Conservation (phyloP, 2,329 filamentous ascomycete species). For the Sordariomycetes sp. region DNA sequence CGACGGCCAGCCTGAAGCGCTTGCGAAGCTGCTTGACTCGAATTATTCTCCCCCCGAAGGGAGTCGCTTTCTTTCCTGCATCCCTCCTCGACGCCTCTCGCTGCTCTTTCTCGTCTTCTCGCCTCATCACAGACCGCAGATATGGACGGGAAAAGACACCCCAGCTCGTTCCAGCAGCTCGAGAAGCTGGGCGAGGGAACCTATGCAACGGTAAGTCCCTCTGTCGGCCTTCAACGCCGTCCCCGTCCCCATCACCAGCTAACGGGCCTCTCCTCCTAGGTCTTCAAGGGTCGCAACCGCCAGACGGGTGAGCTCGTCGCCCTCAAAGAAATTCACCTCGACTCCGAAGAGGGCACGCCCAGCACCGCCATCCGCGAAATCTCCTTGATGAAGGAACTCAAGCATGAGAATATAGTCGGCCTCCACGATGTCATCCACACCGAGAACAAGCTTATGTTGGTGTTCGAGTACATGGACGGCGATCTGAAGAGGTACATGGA, state of each 20-base stretch:
- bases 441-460: conserved; percentile 98
- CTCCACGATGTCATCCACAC: conserved; percentile 99
- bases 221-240: no score
- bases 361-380: conserved; percentile 98
- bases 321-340: conserved; percentile 96
- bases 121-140: no score
- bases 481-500: conserved; percentile 99
- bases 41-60: no score
- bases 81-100: not conserved
- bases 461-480: conserved; percentile 98
- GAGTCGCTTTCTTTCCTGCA: not conserved
- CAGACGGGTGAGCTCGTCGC: conserved; percentile 96
- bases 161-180: conserved; percentile 97
- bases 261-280: conserved; percentile 29
- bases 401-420: conserved; percentile 96
- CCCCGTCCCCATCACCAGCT: no score
- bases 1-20: no score
- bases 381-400: conserved; percentile 97
- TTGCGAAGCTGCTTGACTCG: no score
- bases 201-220: conserved; percentile 88
- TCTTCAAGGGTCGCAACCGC: conserved; percentile 96
- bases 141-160: conserved; percentile 90
- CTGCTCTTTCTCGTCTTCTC: conserved; percentile 8
- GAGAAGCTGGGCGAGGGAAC: conserved; percentile 98
- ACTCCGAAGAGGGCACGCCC: conserved; percentile 95